Conservation (phyloP, 2,329 filamentous ascomycete genomes). For the Xylariaceae sp. region DNA sequence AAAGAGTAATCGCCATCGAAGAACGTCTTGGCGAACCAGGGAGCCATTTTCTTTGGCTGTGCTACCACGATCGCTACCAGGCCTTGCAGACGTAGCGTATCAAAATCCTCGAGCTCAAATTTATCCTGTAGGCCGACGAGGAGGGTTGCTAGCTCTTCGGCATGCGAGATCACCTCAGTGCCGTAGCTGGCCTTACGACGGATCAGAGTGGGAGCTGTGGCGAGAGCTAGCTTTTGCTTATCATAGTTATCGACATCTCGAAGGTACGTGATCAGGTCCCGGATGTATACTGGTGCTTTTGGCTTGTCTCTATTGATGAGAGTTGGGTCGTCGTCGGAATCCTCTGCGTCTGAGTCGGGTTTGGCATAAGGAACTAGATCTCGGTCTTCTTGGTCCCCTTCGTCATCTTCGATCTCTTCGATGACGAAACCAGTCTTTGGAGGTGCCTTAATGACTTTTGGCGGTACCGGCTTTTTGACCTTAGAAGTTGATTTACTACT, state of each 20-base stretch:
- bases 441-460: constrained; percentile 26
- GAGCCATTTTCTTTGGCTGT: constrained; percentile 72
- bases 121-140: constrained; percentile 81
- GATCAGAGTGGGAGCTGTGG: constrained; percentile 74
- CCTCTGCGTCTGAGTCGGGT: constrained; percentile 81
- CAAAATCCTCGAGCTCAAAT: constrained; percentile 75
- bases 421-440: constrained; percentile 48
- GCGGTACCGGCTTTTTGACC: constrained; percentile 16
- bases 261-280: constrained; percentile 75
- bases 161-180: constrained; percentile 79
- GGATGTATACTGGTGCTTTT: constrained; percentile 82
- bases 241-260: constrained; percentile 81
- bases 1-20: constrained; percentile 92
- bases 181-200: constrained; percentile 86
- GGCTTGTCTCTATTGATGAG: constrained; percentile 79
- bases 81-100: constrained; percentile 69
- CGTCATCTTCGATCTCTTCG: constrained; percentile 61
- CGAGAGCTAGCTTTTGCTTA: constrained; percentile 73
- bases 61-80: constrained; percentile 79
- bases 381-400: constrained; percentile 53
- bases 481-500: constrained; percentile 23
- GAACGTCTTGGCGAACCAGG: constrained; percentile 79
- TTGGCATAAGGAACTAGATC: constrained; percentile 77
- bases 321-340: constrained; percentile 90
- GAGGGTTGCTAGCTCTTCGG: constrained; percentile 72